Evolutionary conservation across 1,139 yeast genomes (phyloP), one percentile per base, ranked within the genome.

Genomic region (Arxiozyma slooffiae): DNA sequence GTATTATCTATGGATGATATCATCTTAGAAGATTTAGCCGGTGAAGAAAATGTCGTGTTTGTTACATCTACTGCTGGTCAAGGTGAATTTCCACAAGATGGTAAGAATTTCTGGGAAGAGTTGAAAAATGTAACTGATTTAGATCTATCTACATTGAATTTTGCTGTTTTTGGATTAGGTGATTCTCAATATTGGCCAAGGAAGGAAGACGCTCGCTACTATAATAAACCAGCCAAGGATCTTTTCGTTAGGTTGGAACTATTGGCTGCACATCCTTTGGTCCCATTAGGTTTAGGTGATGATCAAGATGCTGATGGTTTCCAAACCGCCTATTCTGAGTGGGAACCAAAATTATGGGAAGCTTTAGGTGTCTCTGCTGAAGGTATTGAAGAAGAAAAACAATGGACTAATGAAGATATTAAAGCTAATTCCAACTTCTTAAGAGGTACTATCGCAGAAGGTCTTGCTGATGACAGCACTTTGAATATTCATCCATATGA

Each of bases 101-200:
- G 97, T 69, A 87, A 90, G 62, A 78, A 75, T 50, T 82, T 89
- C 64, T 90, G 97, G 97, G 97, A 89, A 60, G 78, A 78, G 41
- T 69, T 90, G 58, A 89, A 87, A 70, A 71, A 72, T 52, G 69
- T 85, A 30, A 78, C 80, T 51, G 94, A 85, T 58, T 69, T 83
- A 55, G 96, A 88, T 63, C 18, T 42, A 17, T 80, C 88, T 9
- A 68, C 78, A 47, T 75, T 86, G 55, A 83, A 79, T 58, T 80
- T 78, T 57, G 77, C 95, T 17, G 89, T 85, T 20, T 90, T 90
- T 62, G 96, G 96, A 62, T 75, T 90, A 60, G 97, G 97, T 71
- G 97, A 90, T 68, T 85, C 96, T 47, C 79, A 81, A 63, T 90
- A 90, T 73, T 90, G 97, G 97, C 97, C 97, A 62, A 80, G 97